Conservation (phyloP, 441 rosid species). For the Corymbia citriodora region DNA sequence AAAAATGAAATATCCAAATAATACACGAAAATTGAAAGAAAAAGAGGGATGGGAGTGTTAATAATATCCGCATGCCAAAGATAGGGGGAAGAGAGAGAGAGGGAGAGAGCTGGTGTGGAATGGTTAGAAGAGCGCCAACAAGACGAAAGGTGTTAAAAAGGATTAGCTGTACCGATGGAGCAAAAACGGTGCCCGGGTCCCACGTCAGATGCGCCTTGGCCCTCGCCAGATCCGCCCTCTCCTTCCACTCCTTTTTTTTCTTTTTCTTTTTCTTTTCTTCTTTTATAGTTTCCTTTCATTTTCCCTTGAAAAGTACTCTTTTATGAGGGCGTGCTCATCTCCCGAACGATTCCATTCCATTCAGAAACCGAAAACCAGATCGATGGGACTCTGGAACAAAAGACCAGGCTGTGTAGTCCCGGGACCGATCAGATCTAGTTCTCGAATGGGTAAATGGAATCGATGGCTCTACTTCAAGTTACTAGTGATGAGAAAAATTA, state of each 20-base stretch:
- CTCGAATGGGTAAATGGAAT: not conserved
- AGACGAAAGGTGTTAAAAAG: constrained; percentile 2
- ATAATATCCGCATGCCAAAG: constrained; percentile 33
- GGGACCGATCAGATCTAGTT: too few species aligned
- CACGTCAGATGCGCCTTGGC: constrained; percentile 25
- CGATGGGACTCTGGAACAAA: too few species aligned
- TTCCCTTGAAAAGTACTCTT: not conserved
- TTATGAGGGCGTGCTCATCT: not conserved
- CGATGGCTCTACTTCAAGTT: not conserved
- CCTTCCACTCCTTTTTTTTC: not conserved
- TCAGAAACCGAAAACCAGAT: not conserved
- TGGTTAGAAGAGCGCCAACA: constrained; percentile 38
- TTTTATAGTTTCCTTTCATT: not conserved
- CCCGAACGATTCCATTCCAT: not conserved
- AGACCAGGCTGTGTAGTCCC: too few species aligned
- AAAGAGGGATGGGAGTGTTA: constrained; percentile 24
- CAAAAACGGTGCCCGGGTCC: constrained; percentile 45
- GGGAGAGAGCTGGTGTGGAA: not conserved
- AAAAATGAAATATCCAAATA: not conserved
- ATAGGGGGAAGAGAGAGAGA: not conserved
- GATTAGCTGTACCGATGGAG: constrained; percentile 36
- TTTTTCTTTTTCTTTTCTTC: not conserved
- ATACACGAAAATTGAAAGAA: not conserved
- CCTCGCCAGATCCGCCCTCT: constrained; percentile 8
- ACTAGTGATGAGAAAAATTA: not conserved